Conservation (phyloP, 2,329 filamentous ascomycete genomes). For the Blastomyces parvus region DNA sequence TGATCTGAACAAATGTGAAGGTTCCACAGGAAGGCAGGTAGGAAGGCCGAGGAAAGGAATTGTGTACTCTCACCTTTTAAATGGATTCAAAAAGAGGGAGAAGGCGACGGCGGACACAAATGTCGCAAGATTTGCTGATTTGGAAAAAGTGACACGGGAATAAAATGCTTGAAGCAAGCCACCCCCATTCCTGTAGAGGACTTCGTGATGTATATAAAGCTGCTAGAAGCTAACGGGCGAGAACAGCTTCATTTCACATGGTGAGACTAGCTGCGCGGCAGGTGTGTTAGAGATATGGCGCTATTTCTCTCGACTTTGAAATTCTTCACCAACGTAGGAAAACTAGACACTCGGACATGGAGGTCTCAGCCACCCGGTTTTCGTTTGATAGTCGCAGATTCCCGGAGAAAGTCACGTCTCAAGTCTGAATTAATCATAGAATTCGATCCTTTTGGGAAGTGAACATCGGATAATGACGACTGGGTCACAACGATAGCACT, state of each 20-base stretch:
- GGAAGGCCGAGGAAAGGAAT: neutral
- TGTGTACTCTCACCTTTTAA: neutral
- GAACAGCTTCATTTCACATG: neutral
- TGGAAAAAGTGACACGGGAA: neutral
- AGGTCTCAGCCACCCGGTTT: neutral
- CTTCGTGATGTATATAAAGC: neutral
- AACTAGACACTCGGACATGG: neutral
- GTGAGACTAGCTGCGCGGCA: neutral
- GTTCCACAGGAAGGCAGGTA: neutral
- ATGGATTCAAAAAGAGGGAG: neutral
- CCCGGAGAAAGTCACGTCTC: neutral
- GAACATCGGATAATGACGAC: neutral
- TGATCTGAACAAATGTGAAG: neutral
- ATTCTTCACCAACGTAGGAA: neutral
- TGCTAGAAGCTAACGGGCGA: neutral
- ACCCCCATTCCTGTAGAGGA: neutral
- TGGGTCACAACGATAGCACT: no score
- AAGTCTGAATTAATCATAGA: neutral
- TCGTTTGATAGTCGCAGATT: neutral
- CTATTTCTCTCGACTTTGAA: neutral
- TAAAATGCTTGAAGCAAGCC: neutral
- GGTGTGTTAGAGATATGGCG: neutral
- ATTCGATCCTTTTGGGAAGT: neutral
- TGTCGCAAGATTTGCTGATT: neutral
- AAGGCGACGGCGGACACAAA: neutral